phyloP scores from a whole-genome alignment of 495 filamentous ascomycete genomes.

The Trichoderma asperelloides region DNA sequence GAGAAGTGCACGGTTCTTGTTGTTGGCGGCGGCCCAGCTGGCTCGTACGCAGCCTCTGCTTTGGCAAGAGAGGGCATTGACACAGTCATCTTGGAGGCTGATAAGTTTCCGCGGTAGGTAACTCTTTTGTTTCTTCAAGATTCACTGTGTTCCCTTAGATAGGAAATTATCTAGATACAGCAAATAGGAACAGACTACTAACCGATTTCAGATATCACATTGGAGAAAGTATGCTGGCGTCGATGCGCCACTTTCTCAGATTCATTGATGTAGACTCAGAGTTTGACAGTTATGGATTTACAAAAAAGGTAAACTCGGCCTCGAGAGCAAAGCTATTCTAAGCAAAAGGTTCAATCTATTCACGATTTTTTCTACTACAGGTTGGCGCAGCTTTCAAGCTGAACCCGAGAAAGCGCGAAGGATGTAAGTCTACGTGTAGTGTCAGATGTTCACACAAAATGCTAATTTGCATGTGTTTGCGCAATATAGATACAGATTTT shows the following conservation, averaged over 20 bases:
- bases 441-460: not conserved
- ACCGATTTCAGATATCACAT: slow-evolving; percentile 26
- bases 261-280: slow-evolving; percentile 39
- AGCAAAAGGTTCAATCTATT: not conserved
- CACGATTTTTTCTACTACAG: not conserved
- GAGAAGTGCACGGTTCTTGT: slow-evolving; percentile 32
- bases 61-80: slow-evolving; percentile 38
- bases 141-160: no score
- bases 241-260: slow-evolving; percentile 36
- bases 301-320: slow-evolving; percentile 21
- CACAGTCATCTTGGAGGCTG: slow-evolving; percentile 35
- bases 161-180: not conserved
- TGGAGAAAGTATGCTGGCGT: slow-evolving; percentile 43
- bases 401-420: slow-evolving; percentile 26
- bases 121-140: slow-evolving; percentile 9
- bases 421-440: slow-evolving; percentile 17
- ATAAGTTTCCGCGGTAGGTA: slow-evolving; percentile 32
- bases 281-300: slow-evolving; percentile 38
- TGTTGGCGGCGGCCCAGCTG: slow-evolving; percentile 38
- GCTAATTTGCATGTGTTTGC: not conserved
- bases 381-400: slow-evolving; percentile 38
- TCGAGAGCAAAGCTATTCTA: not conserved
- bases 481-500: slow-evolving; percentile 38
- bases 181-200: not conserved
- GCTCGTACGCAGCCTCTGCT: slow-evolving; percentile 35